Percentiles rank a stretch among this genome's conserved stretches.
Conservation (phyloP, 805 yeast species). For the Starmerella cellae region DNA sequence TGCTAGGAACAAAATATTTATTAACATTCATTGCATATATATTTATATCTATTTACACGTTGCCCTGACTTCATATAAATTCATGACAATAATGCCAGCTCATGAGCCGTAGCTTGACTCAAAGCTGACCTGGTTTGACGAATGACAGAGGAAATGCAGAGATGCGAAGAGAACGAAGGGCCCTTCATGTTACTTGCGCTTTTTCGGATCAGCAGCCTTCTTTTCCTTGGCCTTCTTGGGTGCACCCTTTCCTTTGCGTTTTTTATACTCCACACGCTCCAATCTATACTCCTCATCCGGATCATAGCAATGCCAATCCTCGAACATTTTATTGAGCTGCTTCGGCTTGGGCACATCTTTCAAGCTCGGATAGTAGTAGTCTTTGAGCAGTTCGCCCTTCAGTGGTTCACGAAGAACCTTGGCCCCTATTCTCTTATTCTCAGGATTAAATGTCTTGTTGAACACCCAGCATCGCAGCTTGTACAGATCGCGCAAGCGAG, state of each 20-base stretch:
- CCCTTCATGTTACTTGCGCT: too few relatives aligned
- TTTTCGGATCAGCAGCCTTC: conserved; percentile 21
- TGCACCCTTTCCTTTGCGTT: conserved; percentile 25
- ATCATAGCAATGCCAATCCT: conserved; percentile 19
- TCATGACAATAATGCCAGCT: too few relatives aligned
- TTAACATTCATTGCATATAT: not conserved
- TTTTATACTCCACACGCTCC: conserved; percentile 20
- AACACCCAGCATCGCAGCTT: conserved; percentile 26
- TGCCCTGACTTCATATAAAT: too few relatives aligned
- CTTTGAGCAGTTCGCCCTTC: conserved; percentile 24
- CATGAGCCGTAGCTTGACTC: too few relatives aligned
- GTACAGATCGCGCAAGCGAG: conserved; percentile 21
- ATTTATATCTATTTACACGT: too few relatives aligned
- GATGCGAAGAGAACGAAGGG: too few relatives aligned
- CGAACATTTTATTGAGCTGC: conserved; percentile 17
- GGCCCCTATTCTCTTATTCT: conserved; percentile 25
- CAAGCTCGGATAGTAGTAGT: conserved; percentile 26
- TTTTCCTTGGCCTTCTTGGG: conserved; percentile 24
- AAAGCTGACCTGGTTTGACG: too few relatives aligned
- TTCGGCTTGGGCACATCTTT: conserved; percentile 20
- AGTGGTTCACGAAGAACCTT: conserved; percentile 26
- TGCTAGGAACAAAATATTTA: not conserved
- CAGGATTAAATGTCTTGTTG: conserved; percentile 27
- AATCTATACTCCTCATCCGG: conserved; percentile 21
- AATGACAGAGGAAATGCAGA: too few relatives aligned